Conservation (phyloP, 2,329 filamentous ascomycete species). For the Thielaviopsis ethacetica region DNA sequence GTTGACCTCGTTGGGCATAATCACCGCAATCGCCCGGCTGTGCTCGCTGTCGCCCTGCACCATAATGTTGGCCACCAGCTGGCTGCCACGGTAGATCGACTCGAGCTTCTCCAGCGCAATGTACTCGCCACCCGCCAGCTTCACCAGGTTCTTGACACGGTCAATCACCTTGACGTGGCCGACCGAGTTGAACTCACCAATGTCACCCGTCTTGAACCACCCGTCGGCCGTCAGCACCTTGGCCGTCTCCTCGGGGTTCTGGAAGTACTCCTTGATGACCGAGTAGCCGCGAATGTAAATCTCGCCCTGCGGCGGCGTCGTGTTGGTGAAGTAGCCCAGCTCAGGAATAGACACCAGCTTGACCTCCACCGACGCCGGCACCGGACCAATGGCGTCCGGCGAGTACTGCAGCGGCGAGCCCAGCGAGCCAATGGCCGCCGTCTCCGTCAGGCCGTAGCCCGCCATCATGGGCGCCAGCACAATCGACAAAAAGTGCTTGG, state of each 20-base stretch:
- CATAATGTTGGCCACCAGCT: constrained; percentile 75
- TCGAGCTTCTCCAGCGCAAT: constrained; percentile 94
- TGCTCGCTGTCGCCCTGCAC: constrained; percentile 64
- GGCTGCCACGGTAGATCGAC: constrained; percentile 67
- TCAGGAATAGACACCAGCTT: constrained; percentile 87
- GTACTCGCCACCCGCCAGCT: constrained; percentile 90
- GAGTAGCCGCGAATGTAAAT: constrained; percentile 71
- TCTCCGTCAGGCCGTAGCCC: constrained; percentile 92
- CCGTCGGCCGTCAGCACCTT: constrained; percentile 66
- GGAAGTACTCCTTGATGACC: constrained; percentile 64
- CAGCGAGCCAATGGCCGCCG: constrained; percentile 65
- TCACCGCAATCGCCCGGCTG: constrained; percentile 66
- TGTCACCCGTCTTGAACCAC: constrained; percentile 96
- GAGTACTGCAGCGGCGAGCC: constrained; percentile 78
- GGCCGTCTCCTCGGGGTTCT: constrained; percentile 72
- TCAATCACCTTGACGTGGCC: constrained; percentile 82
- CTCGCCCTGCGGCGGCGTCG: constrained; percentile 73
- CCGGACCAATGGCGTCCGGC: constrained; percentile 57
- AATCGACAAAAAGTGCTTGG: constrained; percentile 79
- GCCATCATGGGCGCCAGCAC: constrained; percentile 86
- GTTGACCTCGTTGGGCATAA: constrained; percentile 50
- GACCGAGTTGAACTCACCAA: constrained; percentile 69
- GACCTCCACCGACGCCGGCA: constrained; percentile 63
- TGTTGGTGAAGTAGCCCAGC: constrained; percentile 64
- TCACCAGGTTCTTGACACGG: constrained; percentile 95